These are phyloP conservation scores for Leptodontidium sp. DNA, from an alignment of 2,329 filamentous ascomycete genomes.

Conservation along the genomic window DNA sequence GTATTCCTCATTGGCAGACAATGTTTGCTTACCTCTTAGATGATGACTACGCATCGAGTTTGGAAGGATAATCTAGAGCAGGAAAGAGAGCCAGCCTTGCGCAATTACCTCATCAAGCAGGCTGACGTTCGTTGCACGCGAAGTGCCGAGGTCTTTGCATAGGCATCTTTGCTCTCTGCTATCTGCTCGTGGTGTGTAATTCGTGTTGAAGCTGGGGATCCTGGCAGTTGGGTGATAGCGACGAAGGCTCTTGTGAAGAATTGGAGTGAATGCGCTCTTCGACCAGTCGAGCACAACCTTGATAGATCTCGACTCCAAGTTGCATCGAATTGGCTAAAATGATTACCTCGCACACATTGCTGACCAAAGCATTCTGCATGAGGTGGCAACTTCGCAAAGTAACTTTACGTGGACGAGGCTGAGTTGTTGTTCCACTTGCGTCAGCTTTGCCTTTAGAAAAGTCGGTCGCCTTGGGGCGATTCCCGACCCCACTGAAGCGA, in stretches of 20 bases:
- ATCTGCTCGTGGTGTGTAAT: not conserved
- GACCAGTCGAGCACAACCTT: not conserved
- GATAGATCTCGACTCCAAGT: not conserved
- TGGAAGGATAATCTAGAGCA: not conserved
- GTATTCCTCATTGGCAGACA: not conserved
- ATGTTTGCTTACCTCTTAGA: not conserved
- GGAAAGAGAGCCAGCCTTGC: not conserved
- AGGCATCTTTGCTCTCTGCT: not conserved
- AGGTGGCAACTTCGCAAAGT: conserved; percentile 15
- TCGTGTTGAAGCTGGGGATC: not conserved
- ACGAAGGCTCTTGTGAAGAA: not conserved
- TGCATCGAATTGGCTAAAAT: not conserved
- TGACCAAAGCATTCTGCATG: conserved; percentile 8
- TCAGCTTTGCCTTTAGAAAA: conserved; percentile 27
- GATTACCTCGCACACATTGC: not conserved
- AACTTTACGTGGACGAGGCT: conserved; percentile 28
- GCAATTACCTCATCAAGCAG: not conserved
- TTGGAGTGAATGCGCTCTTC: not conserved
- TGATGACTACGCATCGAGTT: conserved; percentile 7
- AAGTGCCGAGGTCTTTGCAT: not conserved
- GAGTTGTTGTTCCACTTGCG: conserved; percentile 24
- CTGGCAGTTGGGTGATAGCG: not conserved
- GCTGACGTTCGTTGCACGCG: conserved; percentile 1
- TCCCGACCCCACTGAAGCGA: conserved; percentile 31
- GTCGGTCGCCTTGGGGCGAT: conserved; percentile 25